A percentile compares a stretch with the other conserved stretches of the same genome.
Evolutionary conservation across 176 grass and related monocot genomes (phyloP).

Genomic region (Oryza brachyantha): DNA sequence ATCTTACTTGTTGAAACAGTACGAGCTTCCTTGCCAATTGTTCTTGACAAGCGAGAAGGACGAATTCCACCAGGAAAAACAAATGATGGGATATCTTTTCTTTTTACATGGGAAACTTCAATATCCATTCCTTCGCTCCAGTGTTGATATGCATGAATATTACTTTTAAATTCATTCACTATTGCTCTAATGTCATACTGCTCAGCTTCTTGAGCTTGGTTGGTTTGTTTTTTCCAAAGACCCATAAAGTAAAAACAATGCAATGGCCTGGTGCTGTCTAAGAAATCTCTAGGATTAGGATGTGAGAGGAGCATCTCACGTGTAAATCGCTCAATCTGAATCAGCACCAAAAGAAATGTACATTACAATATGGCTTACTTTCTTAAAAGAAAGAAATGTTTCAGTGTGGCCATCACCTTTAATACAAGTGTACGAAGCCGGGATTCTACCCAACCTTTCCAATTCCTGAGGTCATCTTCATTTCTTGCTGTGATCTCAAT

Average conservation of each 20-base stretch:
- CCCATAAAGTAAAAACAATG: conserved; percentile 75
- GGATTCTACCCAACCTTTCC: conserved; percentile 91
- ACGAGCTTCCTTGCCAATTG: conserved; percentile 6
- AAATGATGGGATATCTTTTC: conserved; percentile 68
- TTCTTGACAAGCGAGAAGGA: conserved; percentile 44
- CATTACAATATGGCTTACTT: not conserved
- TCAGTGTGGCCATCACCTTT: conserved; percentile 42
- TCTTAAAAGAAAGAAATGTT: conserved; percentile 14
- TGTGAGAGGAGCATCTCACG: conserved; percentile 64
- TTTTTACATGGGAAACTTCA: conserved; percentile 70
- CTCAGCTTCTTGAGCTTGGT: conserved; percentile 52
- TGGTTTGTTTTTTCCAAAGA: conserved; percentile 59
- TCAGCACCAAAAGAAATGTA: not conserved
- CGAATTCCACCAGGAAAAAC: conserved; percentile 71
- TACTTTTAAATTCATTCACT: conserved; percentile 62
- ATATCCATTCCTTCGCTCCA: conserved; percentile 74
- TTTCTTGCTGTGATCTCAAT: conserved; percentile 67
- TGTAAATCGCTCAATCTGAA: conserved; percentile 64
- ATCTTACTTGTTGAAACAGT: conserved; percentile 23
- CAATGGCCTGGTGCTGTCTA: conserved; percentile 47
- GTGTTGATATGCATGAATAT: conserved; percentile 47
- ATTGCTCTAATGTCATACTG: conserved; percentile 82
- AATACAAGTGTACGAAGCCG: conserved; percentile 74
- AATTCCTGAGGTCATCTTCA: conserved; percentile 76
- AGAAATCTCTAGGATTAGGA: conserved; percentile 67